Percentiles rank a stretch among this genome's conserved stretches.
These are phyloP conservation scores for Silene noctiflora DNA, from an alignment of 179 eudicot species.

Conservation along the genomic window DNA sequence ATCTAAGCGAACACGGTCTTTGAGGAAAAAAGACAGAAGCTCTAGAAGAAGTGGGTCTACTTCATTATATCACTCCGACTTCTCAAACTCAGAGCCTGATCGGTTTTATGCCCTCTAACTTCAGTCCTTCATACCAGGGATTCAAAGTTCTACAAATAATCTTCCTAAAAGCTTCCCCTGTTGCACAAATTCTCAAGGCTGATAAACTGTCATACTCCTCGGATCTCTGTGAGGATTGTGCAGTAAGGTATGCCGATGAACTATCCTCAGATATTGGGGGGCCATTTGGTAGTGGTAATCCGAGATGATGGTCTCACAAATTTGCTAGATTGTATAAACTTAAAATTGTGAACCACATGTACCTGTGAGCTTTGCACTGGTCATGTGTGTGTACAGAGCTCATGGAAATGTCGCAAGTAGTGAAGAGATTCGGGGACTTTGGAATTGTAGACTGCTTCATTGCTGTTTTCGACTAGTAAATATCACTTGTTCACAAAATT, in stretches of 20 bases:
- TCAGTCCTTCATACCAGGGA: neutral
- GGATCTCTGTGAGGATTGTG: neutral
- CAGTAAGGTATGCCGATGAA: neutral
- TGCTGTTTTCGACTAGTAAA: neutral
- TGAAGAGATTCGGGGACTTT: neutral
- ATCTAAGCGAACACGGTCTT: conserved; percentile 34
- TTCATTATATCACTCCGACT: conserved; percentile 44
- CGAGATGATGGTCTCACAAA: neutral
- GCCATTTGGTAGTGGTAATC: neutral
- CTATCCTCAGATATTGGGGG: neutral
- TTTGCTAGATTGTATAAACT: neutral
- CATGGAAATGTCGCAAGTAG: neutral
- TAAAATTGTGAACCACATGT: neutral
- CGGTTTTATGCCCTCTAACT: conserved; percentile 43
- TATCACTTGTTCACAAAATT: neutral
- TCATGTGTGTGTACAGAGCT: neutral
- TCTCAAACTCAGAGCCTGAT: conserved; percentile 46
- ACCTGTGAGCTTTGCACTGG: conserved; percentile 3
- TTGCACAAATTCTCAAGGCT: conserved; percentile 1
- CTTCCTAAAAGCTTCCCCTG: neutral
- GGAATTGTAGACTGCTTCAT: neutral
- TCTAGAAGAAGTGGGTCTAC: conserved; percentile 49
- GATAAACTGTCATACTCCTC: neutral
- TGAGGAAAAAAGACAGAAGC: conserved; percentile 48
- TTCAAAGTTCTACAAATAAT: neutral